These are phyloP conservation scores for Rhypophila decipiens DNA, from an alignment of 495 filamentous ascomycete genomes.

Conservation along the genomic window DNA sequence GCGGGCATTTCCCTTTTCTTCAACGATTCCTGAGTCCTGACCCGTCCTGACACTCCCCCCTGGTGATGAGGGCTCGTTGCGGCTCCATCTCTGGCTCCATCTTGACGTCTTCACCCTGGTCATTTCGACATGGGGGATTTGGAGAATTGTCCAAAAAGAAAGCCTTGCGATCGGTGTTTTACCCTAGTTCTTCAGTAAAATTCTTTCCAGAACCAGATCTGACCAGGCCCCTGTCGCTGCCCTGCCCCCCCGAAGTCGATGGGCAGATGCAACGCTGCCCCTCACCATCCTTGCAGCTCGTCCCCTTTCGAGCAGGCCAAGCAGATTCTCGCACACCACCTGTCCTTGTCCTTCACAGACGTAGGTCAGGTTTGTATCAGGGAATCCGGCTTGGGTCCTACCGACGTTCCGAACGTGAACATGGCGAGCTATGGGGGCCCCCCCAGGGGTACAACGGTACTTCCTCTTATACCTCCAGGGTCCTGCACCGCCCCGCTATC, in stretches of 20 bases:
- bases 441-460: conserved; percentile 29
- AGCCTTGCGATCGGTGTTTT: conserved; percentile 16
- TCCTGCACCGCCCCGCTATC: conserved; percentile 39
- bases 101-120: background rate
- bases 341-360: conserved; percentile 38
- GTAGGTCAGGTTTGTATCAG: conserved; percentile 44
- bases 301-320: conserved; percentile 37
- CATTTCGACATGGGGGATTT: background rate
- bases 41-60: too few relatives aligned
- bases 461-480: conserved; percentile 44
- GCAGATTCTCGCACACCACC: conserved; percentile 39
- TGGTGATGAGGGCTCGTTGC: background rate
- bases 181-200: conserved; percentile 16
- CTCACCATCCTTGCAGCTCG: conserved; percentile 29
- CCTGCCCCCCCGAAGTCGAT: conserved; percentile 31
- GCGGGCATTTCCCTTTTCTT: too few relatives aligned
- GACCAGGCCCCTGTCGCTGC: conserved; percentile 11
- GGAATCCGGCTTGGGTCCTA: conserved; percentile 47
- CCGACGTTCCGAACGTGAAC: conserved; percentile 44
- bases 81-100: background rate
- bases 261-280: conserved; percentile 39
- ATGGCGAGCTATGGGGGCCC: conserved; percentile 34
- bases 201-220: conserved; percentile 12
- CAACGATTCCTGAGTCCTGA: too few relatives aligned
- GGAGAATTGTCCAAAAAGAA: background rate